phyloP scores from a whole-genome alignment of 176 grass and related monocot species.

The Hyparrhenia diplandra region DNA sequence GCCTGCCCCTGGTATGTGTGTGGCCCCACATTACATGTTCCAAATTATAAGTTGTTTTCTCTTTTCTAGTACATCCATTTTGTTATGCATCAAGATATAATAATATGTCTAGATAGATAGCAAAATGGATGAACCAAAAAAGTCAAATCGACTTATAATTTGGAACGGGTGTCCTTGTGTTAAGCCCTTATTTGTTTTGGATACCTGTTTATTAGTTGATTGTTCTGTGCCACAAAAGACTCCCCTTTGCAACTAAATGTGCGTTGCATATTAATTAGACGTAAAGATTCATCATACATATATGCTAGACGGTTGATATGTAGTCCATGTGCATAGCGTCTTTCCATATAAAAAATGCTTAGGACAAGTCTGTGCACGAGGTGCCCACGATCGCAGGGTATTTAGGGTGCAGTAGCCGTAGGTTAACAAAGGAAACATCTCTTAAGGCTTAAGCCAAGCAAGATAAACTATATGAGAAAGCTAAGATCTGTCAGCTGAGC shows the following conservation, averaged over 20 bases:
- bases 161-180: not conserved
- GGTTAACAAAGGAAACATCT: constrained; percentile 9
- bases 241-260: not conserved
- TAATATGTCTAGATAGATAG: too few relatives aligned
- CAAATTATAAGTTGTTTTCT: too few relatives aligned
- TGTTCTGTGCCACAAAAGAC: not conserved
- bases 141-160: too few relatives aligned
- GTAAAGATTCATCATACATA: not conserved
- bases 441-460: constrained; percentile 44
- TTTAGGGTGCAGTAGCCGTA: not conserved
- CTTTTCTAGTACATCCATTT: too few relatives aligned
- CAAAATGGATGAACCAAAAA: too few relatives aligned
- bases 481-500: constrained; percentile 3
- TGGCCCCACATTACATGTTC: too few relatives aligned
- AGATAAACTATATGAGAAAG: not conserved
- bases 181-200: not conserved
- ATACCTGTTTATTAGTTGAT: not conserved
- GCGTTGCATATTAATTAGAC: not conserved
- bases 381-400: constrained; percentile 7
- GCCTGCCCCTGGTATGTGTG: too few relatives aligned
- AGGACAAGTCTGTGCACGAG: constrained; percentile 22
- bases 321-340: not conserved
- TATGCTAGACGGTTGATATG: not conserved
- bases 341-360: constrained; percentile 6
- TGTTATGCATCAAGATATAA: too few relatives aligned